Evolutionary conservation across 2,329 filamentous ascomycete species (phyloP).

Genomic region (Hypomyces rosellus): DNA sequence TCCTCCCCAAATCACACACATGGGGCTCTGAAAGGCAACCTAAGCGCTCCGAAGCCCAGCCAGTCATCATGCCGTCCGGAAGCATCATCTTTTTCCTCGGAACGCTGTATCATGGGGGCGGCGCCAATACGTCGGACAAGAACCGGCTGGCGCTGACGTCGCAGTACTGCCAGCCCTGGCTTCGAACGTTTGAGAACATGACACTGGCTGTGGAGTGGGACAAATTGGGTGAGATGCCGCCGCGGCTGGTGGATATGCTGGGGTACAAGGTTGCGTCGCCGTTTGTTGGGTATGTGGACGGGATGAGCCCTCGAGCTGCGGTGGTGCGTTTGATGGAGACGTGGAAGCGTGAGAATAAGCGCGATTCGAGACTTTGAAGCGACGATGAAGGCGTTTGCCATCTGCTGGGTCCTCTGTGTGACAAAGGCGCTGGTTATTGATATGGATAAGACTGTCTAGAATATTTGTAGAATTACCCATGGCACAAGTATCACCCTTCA

Average conservation of each 20-base stretch:
- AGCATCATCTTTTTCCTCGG: conserved; percentile 30
- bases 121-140: conserved; percentile 24
- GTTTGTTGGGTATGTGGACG: conserved; percentile 19
- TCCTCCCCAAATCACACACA: conserved; percentile 29
- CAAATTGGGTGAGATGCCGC: conserved; percentile 17
- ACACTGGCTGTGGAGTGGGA: conserved; percentile 27
- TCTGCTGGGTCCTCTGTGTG: too few species aligned
- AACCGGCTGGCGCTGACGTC: conserved; percentile 30
- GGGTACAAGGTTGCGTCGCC: conserved; percentile 19
- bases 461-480: too few species aligned
- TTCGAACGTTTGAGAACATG: conserved; percentile 32
- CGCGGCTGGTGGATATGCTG: conserved; percentile 19
- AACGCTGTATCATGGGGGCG: conserved; percentile 33
- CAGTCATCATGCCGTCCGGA: conserved; percentile 29
- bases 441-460: too few species aligned
- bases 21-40: conserved; percentile 24
- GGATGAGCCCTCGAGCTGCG: conserved; percentile 15
- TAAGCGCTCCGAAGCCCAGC: conserved; percentile 22
- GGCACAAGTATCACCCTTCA: too few species aligned
- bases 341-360: conserved; percentile 2
- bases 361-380: too few species aligned
- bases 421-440: too few species aligned
- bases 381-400: too few species aligned
- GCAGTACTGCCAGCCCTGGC: conserved; percentile 37
- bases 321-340: conserved; percentile 13